A percentile compares a stretch with the other conserved stretches of the same genome.
phyloP scores from a whole-genome alignment of 177 flowering plant species.

The Telopea speciosissima region DNA sequence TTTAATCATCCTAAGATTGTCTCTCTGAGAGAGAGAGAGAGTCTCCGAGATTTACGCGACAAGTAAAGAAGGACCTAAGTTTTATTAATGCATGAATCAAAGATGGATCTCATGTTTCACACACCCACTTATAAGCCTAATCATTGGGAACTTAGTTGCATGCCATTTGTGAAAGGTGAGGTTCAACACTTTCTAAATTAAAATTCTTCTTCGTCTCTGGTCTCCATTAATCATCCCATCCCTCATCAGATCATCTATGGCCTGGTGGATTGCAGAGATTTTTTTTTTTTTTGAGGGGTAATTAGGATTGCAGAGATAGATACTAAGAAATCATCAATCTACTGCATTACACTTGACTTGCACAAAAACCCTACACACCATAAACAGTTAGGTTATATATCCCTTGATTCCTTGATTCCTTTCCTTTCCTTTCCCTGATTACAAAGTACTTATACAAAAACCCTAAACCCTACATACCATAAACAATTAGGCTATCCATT shows the following conservation, averaged over 20 bases:
- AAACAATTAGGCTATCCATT: no score
- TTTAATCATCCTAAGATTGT: constrained; percentile 4
- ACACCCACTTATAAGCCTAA: constrained; percentile 10
- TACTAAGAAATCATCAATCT: not conserved
- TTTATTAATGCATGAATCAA: constrained; percentile 4
- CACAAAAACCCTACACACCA: no score
- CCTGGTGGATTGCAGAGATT: constrained; percentile 1
- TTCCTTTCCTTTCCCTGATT: no score
- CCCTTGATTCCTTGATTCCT: no score
- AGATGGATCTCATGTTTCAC: constrained; percentile 2
- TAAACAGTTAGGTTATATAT: no score
- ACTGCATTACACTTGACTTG: not conserved
- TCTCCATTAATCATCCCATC: no score
- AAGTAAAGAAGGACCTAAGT: not conserved
- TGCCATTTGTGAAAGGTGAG: constrained; percentile 17
- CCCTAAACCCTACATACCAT: no score
- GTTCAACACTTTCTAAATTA: not conserved
- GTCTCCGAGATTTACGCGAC: not conserved
- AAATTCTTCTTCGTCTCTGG: not conserved
- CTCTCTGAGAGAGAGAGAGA: not conserved
- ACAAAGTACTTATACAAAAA: no score
- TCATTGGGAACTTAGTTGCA: constrained; percentile 21
- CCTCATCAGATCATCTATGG: constrained; percentile 5
- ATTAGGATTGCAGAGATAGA: no score
- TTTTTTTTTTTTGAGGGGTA: no score